Conservation (phyloP, 2,329 filamentous ascomycete species). For the Trichoderma sp. region DNA sequence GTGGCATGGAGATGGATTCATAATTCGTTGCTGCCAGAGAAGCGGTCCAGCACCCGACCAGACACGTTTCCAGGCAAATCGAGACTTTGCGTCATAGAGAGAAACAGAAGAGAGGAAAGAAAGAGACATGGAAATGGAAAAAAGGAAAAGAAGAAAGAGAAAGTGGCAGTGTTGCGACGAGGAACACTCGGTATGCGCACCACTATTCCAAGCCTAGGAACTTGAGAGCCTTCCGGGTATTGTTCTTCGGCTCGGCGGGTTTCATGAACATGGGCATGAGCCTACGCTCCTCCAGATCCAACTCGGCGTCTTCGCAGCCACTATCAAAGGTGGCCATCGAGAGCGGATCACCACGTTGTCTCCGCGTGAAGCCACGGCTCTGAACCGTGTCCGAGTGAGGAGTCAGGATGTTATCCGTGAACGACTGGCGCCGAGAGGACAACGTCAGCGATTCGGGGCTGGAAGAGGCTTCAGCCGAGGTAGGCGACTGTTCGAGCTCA, state of each 20-base stretch:
- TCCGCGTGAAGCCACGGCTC: slow-evolving; percentile 38
- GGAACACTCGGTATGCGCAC: background rate
- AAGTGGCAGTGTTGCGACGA: background rate
- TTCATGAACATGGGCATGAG: slow-evolving; percentile 56
- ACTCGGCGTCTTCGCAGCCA: slow-evolving; percentile 45
- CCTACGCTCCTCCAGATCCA: slow-evolving; percentile 53
- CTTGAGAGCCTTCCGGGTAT: slow-evolving; percentile 56
- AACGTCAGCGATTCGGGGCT: slow-evolving; percentile 25
- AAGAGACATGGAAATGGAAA: background rate
- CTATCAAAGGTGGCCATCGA: slow-evolving; percentile 44
- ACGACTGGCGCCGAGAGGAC: slow-evolving; percentile 26
- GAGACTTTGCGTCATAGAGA: background rate
- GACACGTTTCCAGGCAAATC: background rate
- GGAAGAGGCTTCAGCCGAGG: slow-evolving; percentile 5
- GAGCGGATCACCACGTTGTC: slow-evolving; percentile 34
- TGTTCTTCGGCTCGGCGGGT: slow-evolving; percentile 42
- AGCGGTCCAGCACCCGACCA: background rate
- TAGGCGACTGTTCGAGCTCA: slow-evolving; percentile 33
- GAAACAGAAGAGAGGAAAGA: background rate
- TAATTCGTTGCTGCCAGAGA: slow-evolving; percentile 18
- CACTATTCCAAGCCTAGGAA: slow-evolving; percentile 50
- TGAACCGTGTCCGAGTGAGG: slow-evolving; percentile 38
- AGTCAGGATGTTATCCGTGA: slow-evolving; percentile 35
- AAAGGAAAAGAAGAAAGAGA: background rate
- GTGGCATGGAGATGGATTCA: slow-evolving; percentile 6